These are phyloP conservation scores for Elsinoe batatas DNA, from an alignment of 2,329 filamentous ascomycete genomes.

Conservation along the genomic window DNA sequence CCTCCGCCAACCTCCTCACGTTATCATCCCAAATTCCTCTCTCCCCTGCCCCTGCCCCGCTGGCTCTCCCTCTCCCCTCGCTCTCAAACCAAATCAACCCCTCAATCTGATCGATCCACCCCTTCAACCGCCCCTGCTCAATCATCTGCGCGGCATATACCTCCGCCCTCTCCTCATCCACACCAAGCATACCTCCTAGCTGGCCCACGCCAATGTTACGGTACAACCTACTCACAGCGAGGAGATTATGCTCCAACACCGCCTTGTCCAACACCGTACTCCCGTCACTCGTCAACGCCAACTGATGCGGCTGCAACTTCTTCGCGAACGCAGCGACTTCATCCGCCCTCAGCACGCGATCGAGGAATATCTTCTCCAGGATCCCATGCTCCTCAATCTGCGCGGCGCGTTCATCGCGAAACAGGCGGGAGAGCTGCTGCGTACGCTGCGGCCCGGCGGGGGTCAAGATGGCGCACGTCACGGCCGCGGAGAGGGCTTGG, in stretches of 20 bases:
- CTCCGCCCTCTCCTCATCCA: slow-evolving; percentile 74
- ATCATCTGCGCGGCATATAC: slow-evolving; percentile 91
- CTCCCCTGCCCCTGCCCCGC: slow-evolving; percentile 58
- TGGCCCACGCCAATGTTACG: slow-evolving; percentile 50
- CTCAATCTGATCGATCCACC: slow-evolving; percentile 90
- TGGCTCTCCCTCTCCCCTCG: slow-evolving; percentile 38
- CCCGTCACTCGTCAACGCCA: slow-evolving; percentile 81
- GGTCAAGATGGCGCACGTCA: slow-evolving; percentile 85
- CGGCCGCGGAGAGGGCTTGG: slow-evolving; percentile 73
- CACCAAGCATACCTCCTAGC: slow-evolving; percentile 65
- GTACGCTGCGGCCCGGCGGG: slow-evolving; percentile 81
- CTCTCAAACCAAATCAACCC: slow-evolving; percentile 80
- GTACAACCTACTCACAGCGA: slow-evolving; percentile 60
- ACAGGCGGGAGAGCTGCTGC: slow-evolving; percentile 68
- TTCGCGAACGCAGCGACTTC: slow-evolving; percentile 82
- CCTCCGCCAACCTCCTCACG: slow-evolving; percentile 75
- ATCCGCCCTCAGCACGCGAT: slow-evolving; percentile 67
- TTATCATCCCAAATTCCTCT: slow-evolving; percentile 82
- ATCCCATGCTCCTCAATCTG: slow-evolving; percentile 74
- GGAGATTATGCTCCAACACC: slow-evolving; percentile 90
- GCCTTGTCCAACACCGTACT: slow-evolving; percentile 88
- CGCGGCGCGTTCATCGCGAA: slow-evolving; percentile 80
- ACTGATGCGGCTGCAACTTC: slow-evolving; percentile 74
- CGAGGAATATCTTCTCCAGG: slow-evolving; percentile 94
- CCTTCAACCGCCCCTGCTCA: slow-evolving; percentile 79